phyloP scores from a whole-genome alignment of 2,329 filamentous ascomycete genomes.

The Beauveria caledonica region DNA sequence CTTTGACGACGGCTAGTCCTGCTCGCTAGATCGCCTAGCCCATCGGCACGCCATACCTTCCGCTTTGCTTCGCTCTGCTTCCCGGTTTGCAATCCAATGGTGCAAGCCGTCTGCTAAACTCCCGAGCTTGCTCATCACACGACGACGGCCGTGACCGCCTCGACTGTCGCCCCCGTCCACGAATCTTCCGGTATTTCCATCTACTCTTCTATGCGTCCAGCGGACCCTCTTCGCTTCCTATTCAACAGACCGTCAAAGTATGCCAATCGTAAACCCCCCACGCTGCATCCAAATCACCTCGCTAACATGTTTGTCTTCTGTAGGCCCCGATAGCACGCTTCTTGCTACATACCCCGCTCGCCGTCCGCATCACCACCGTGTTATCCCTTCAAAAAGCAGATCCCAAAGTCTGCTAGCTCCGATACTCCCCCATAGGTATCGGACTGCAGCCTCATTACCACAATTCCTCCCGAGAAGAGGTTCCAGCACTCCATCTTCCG shows the following conservation, averaged over 20 bases:
- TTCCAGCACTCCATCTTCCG: conserved; percentile 75
- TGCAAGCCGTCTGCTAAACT: not conserved
- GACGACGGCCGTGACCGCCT: conserved; percentile 18
- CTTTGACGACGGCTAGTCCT: not conserved
- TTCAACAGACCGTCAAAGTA: conserved; percentile 86
- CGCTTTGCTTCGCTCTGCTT: not conserved
- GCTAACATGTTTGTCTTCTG: conserved; percentile 4
- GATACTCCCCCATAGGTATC: conserved; percentile 78
- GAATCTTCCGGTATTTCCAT: conserved; percentile 15
- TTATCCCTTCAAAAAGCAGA: conserved; percentile 12
- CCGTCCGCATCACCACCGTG: not conserved
- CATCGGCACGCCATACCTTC: not conserved
- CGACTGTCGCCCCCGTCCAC: conserved; percentile 9
- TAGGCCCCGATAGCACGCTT: conserved; percentile 55
- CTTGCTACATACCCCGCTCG: conserved; percentile 11
- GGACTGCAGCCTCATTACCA: conserved; percentile 66
- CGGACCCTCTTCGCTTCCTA: conserved; percentile 84
- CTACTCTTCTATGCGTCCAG: conserved; percentile 74
- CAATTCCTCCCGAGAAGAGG: conserved; percentile 78
- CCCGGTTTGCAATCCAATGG: not conserved
- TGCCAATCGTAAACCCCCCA: conserved; percentile 27
- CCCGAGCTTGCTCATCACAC: conserved; percentile 15
- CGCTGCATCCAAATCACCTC: not conserved
- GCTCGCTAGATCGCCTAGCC: not conserved
- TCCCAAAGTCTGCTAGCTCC: conserved; percentile 59